Evolutionary conservation across 2,329 filamentous ascomycete genomes (phyloP).

Genomic region (Trichoderma asperellum): DNA sequence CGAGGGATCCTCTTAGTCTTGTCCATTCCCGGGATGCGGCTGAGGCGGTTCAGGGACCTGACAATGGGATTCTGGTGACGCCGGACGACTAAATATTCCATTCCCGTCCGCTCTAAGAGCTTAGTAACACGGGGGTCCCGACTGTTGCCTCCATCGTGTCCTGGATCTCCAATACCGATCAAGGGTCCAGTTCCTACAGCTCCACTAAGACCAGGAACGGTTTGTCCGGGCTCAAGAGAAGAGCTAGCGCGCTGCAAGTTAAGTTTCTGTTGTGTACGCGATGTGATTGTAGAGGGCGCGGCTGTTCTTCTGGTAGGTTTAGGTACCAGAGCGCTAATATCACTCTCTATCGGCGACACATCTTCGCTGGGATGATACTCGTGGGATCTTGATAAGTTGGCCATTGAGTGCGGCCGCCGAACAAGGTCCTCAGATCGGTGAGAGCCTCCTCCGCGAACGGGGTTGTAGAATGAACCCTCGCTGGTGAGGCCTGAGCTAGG

Average conservation of each 20-base stretch:
- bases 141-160: constrained; percentile 55
- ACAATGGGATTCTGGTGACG: constrained; percentile 72
- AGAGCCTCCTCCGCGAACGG: constrained; percentile 35
- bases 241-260: constrained; percentile 75
- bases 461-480: constrained; percentile 57
- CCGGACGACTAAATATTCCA: constrained; percentile 75
- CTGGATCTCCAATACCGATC: constrained; percentile 57
- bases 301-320: constrained; percentile 47
- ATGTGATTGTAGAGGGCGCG: constrained; percentile 57
- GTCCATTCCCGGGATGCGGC: constrained; percentile 54
- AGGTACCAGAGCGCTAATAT: constrained; percentile 53
- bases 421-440: constrained; percentile 42
- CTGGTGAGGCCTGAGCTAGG: constrained; percentile 54
- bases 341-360: constrained; percentile 39
- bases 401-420: constrained; percentile 50
- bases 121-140: constrained; percentile 66
- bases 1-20: constrained; percentile 55
- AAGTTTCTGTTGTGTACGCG: constrained; percentile 74
- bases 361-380: constrained; percentile 33
- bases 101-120: constrained; percentile 69
- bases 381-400: constrained; percentile 40
- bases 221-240: constrained; percentile 66
- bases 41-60: constrained; percentile 57
- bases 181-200: constrained; percentile 51
- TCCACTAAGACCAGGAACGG: constrained; percentile 42